Base-by-base conservation (phyloP, 2,329 filamentous ascomycete genomes). In the Harringtonia aguacate region DNA sequence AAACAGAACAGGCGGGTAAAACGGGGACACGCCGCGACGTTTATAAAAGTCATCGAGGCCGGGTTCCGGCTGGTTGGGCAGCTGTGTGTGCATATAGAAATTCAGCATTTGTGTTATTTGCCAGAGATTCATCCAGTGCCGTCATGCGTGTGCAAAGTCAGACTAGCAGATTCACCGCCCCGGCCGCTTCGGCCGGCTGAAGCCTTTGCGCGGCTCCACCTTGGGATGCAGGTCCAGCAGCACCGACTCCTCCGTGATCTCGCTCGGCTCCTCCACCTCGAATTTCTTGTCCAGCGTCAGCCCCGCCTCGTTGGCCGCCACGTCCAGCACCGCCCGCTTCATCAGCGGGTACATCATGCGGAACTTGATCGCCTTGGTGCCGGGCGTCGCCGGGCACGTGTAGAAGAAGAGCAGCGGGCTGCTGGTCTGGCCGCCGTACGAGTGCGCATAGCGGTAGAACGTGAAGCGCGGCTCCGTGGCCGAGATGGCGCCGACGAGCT, bases 321-420 rank as follows among this genome's bases (percentile, higher is more conserved):
- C 60, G n/a, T 68, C 63, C 27, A 88, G 67, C 4, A 86, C 82
- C 21, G 77, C 74, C 12, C 75, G 69, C 63, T 80, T 81, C 67
- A 80, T 81, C 22, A 81, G 66, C 29, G 86, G 84, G 59, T 92
- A 92, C 56, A 92, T 63, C 86, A 94, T 94, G 50, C 85, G 73
- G 63, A 84, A 82, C 66, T 86, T 89, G 66, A 92, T 84, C 42
- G 75, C 68, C 63, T 80, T 85, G 42, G 72, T 77, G 24, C 68
- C 74, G 0, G 75, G 65, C 5, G 81, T 72, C 8, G 73, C 67
- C 1, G 86, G 86, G 60, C 84, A 88, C 7, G 85, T 90, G 65
- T 88, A 90, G 58, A 92, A 79, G 66, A 92, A 92, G 7, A 90
- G 69, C 39, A 90, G 67, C 3, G 80, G 77, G 44, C 68, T 72